phyloP scores from a whole-genome alignment of 768 basidiomycete genomes.

The Psilocybe cyanescens region DNA sequence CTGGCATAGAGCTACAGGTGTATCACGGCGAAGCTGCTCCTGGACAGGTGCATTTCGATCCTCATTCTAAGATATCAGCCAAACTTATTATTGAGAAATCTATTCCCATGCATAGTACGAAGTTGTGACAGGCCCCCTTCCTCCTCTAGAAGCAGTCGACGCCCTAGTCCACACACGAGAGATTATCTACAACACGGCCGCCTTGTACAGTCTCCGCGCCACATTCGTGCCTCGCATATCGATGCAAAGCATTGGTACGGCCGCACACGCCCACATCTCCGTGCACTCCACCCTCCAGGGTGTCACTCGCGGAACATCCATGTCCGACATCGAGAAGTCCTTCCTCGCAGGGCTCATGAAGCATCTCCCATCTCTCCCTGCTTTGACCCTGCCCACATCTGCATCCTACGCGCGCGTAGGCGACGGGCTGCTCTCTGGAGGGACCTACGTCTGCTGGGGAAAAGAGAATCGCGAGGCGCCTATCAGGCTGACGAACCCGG shows the following conservation, averaged over 20 bases:
- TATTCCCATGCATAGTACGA: conserved; percentile 49
- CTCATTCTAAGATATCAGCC: neutral
- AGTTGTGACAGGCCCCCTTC: conserved; percentile 66
- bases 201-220: conserved; percentile 63
- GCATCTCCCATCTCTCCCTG: conserved; percentile 60
- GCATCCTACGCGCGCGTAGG: conserved; percentile 67
- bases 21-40: conserved; percentile 75
- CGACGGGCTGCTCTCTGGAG: conserved; percentile 74
- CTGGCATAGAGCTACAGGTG: conserved; percentile 66
- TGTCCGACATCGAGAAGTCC: conserved; percentile 51
- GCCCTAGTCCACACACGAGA: conserved; percentile 69
- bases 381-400: conserved; percentile 59
- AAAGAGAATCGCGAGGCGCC: conserved; percentile 71
- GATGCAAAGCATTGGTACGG: conserved; percentile 49
- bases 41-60: conserved; percentile 32
- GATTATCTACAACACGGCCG: conserved; percentile 67
- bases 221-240: conserved; percentile 66
- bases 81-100: too few species aligned
- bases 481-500: conserved; percentile 58
- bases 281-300: conserved; percentile 43
- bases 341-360: conserved; percentile 65
- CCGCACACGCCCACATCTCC: conserved; percentile 69
- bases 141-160: conserved; percentile 69
- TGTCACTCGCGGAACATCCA: conserved; percentile 23
- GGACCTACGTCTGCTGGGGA: conserved; percentile 72